Conservation (phyloP, 148 eudicot species). For the Rheum nobile region DNA sequence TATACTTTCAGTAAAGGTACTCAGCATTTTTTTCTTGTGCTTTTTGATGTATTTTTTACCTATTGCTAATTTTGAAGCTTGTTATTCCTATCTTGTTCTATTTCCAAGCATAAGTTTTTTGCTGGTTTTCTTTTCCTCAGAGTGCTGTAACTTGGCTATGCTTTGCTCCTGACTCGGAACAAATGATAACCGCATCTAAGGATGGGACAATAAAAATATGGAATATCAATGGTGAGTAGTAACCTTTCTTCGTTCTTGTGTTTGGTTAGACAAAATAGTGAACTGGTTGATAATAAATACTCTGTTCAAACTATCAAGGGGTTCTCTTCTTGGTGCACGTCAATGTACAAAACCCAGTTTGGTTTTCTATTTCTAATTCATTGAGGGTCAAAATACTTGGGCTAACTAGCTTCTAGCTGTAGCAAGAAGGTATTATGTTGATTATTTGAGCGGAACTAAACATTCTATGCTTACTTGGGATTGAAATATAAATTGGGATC, state of each 20-base stretch:
- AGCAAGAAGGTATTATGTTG: not conserved
- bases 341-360: not conserved
- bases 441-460: not conserved
- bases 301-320: not conserved
- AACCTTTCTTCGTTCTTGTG: not conserved
- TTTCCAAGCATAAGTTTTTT: not conserved
- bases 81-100: not conserved
- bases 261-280: not conserved
- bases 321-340: not conserved
- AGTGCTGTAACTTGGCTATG: constrained; percentile 98
- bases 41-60: not conserved
- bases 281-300: not conserved
- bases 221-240: constrained; percentile 88
- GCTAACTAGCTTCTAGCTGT: not conserved
- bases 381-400: not conserved
- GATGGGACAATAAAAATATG: constrained; percentile 90
- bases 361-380: not conserved
- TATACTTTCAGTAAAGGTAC: not conserved
- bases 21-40: not conserved
- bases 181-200: constrained; percentile 88
- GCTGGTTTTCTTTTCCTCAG: constrained; percentile 20
- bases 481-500: not conserved
- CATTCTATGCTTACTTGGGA: not conserved
- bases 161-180: constrained; percentile 83
- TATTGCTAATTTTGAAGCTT: not conserved